These are phyloP conservation scores for Elaeagnus macrophylla DNA, from an alignment of 306 rosid genomes.

Conservation along the genomic window DNA sequence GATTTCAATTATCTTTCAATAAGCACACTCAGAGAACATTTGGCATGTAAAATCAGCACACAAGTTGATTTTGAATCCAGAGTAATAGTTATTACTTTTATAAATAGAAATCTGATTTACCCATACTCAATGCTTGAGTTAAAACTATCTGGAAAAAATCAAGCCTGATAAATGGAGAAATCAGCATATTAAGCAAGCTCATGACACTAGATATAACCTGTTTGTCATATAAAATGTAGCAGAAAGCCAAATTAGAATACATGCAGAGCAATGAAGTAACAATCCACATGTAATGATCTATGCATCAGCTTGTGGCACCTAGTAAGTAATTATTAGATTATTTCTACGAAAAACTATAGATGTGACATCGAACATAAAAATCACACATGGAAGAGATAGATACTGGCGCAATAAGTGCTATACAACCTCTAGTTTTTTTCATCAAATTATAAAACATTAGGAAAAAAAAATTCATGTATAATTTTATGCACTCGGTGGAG, in stretches of 20 bases:
- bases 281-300: slow-evolving; percentile 8
- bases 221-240: slow-evolving; percentile 20
- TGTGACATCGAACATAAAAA: no score
- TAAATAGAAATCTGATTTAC: slow-evolving; percentile 39
- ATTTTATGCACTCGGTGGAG: slow-evolving; percentile 7
- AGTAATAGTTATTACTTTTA: background rate
- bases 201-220: slow-evolving; percentile 86
- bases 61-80: background rate
- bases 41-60: no score
- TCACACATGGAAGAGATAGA: no score
- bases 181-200: slow-evolving; percentile 63
- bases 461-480: background rate
- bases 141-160: slow-evolving; percentile 84
- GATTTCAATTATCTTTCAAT: no score
- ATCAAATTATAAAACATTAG: no score
- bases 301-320: background rate
- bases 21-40: no score
- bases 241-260: slow-evolving; percentile 13
- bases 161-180: slow-evolving; percentile 83
- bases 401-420: no score
- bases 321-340: no score
- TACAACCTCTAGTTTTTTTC: no score
- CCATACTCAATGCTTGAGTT: slow-evolving; percentile 63
- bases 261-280: background rate
- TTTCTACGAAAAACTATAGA: background rate